Percentiles rank a stretch among this genome's conserved stretches.
phyloP scores from a whole-genome alignment of 768 basidiomycete genomes.

The Aureoboletus auriporus region DNA sequence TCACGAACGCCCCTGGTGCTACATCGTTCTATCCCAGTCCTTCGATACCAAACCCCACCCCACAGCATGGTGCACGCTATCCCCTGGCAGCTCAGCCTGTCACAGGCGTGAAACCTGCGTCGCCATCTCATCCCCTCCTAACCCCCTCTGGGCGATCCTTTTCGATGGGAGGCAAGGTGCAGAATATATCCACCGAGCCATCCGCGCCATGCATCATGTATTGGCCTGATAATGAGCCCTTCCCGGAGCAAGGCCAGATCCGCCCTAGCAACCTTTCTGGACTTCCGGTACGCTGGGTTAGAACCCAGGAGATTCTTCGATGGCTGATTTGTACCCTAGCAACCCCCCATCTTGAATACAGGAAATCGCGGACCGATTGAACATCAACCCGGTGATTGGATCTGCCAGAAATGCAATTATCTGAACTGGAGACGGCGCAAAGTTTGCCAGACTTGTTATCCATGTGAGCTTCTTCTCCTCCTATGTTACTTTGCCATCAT shows the following conservation, averaged over 20 bases:
- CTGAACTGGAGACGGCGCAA: slow-evolving; percentile 84
- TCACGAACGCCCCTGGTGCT: slow-evolving; percentile 14
- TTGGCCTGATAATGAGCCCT: slow-evolving; percentile 87
- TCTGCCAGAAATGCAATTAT: slow-evolving; percentile 82
- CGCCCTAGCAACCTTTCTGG: slow-evolving; percentile 55
- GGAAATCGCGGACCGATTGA: slow-evolving; percentile 87
- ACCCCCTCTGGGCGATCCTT: slow-evolving; percentile 82
- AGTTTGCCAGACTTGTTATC: slow-evolving; percentile 86
- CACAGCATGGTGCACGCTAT: slow-evolving; percentile 22
- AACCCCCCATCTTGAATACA: slow-evolving; percentile 85
- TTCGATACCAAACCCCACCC: slow-evolving; percentile 21
- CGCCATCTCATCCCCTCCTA: slow-evolving; percentile 63
- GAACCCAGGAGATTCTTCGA: background rate
- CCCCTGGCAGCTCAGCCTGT: slow-evolving; percentile 24
- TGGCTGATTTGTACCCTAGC: slow-evolving; percentile 36
- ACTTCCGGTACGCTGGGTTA: slow-evolving; percentile 41
- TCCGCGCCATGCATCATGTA: slow-evolving; percentile 76
- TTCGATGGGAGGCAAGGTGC: slow-evolving; percentile 71
- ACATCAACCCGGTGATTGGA: slow-evolving; percentile 81
- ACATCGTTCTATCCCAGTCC: slow-evolving; percentile 13
- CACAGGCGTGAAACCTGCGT: slow-evolving; percentile 30
- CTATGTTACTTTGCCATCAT: slow-evolving; percentile 4
- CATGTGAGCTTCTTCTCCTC: slow-evolving; percentile 50
- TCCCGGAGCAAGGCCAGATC: slow-evolving; percentile 78
- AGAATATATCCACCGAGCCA: slow-evolving; percentile 74